Base-by-base conservation (phyloP, 2,329 filamentous ascomycete species). In the Colletotrichum endophyticum region DNA sequence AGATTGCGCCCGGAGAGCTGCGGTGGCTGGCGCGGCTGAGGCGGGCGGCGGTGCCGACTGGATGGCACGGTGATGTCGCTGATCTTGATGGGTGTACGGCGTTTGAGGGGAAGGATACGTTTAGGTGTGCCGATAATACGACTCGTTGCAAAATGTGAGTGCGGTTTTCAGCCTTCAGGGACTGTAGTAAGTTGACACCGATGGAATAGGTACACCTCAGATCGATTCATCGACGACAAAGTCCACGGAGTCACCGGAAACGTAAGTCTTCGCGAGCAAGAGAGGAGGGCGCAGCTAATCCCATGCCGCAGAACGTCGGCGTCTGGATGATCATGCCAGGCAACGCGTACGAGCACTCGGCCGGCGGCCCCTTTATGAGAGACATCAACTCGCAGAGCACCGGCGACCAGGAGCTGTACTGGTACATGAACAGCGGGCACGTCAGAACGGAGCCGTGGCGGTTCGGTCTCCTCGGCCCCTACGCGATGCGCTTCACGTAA, bases 371-470 rank as follows among this genome's bases (percentile, higher is more conserved):
- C 3, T 92, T 92, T 84, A 84, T 85, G 83, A 81, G 84, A 5
- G 90, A 91, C 76, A 91, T 92, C 80, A 88, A 91, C 83, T 85
- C 87, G 44, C 92, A 92, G 82, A 89, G 89, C 82, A 89, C 89
- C 8, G 89, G 88, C 2, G 83, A 85, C 27, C 89, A 85, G 62
- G 89, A 84, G 8, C 85, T 92, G 0, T 91, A 91, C 78, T 92
- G 89, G 82, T 92, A 92, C 83, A 91, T 91, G 87, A 92, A 92
- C 83, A 91, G 88, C 5, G 87, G 87, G 44, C 91, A 92, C 72
- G 87, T 87, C 9, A 86, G 88, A 78, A 92, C 90, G 1, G 91
- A 93, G 80, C 80, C 82, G 19, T 91, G 84, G 82, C 86, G 91
- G n/a, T 88, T 87, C 80, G 91, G 91, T 2, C 85, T 93, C 66